Conservation (phyloP, 257 asterid genomes). For the Rauvolfia tetraphylla region DNA sequence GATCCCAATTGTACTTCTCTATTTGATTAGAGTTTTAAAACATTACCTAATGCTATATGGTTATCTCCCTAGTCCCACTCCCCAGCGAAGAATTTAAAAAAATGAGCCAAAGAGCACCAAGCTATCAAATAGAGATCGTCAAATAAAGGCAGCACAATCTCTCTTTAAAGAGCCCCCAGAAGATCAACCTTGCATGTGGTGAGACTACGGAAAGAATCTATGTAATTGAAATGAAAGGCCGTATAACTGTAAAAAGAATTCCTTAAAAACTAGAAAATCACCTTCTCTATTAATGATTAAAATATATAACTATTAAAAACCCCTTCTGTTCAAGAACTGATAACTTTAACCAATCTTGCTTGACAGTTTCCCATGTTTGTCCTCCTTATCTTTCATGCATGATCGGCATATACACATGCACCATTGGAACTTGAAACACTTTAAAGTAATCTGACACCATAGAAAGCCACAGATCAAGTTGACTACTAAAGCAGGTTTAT, state of each 20-base stretch:
- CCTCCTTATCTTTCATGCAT: slow-evolving; percentile 31
- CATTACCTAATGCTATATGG: neutral
- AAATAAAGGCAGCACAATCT: neutral
- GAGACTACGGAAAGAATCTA: neutral
- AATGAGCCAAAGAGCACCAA: neutral
- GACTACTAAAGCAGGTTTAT: neutral
- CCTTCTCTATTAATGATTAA: neutral
- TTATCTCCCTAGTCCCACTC: slow-evolving; percentile 5
- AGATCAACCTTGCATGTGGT: slow-evolving; percentile 2
- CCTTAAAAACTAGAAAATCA: neutral
- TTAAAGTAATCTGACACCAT: slow-evolving; percentile 10
- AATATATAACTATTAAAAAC: neutral
- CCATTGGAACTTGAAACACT: slow-evolving; percentile 43
- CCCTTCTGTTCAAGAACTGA: slow-evolving; percentile 9
- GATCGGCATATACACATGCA: slow-evolving; percentile 30
- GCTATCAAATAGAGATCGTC: neutral
- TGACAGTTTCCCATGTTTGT: slow-evolving; percentile 38
- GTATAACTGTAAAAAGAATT: neutral
- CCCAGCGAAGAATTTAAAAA: neutral
- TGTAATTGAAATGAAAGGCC: neutral
- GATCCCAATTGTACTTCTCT: slow-evolving; percentile 55
- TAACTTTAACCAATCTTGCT: slow-evolving; percentile 28
- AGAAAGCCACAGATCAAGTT: neutral
- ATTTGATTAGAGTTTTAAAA: slow-evolving; percentile 4
- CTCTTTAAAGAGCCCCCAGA: neutral